phyloP scores from a whole-genome alignment of 148 eudicot species.

The Spergularia marina region DNA sequence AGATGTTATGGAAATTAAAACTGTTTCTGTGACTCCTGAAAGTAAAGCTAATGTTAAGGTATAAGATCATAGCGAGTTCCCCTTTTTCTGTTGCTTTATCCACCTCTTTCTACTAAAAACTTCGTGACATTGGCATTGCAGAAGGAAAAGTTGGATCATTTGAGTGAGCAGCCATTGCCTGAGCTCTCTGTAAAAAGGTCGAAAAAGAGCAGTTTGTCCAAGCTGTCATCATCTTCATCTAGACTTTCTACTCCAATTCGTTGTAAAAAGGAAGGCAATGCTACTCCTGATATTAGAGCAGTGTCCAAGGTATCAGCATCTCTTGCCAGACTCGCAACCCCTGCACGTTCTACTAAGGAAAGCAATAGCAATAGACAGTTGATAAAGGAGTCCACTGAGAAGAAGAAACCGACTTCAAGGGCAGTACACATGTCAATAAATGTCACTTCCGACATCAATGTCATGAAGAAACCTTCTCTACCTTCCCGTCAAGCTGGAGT shows the following conservation, averaged over 20 bases:
- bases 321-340: constrained; percentile 31
- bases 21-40: constrained; percentile 22
- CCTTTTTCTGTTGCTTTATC: not conserved
- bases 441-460: constrained; percentile 24
- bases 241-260: constrained; percentile 31
- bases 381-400: constrained; percentile 29
- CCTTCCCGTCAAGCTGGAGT: constrained; percentile 31
- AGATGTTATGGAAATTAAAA: constrained; percentile 19
- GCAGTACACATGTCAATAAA: constrained; percentile 48
- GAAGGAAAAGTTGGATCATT: constrained; percentile 32
- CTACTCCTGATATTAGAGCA: constrained; percentile 14
- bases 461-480: constrained; percentile 39
- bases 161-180: constrained; percentile 36
- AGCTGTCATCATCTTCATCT: constrained; percentile 32
- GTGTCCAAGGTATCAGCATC: constrained; percentile 36
- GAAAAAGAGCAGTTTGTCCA: constrained; percentile 29
- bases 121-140: constrained; percentile 26
- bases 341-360: constrained; percentile 33
- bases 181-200: constrained; percentile 25
- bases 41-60: constrained; percentile 34
- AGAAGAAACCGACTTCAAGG: constrained; percentile 30
- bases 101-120: constrained; percentile 5
- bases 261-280: constrained; percentile 25
- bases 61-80: not conserved
- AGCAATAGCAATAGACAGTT: constrained; percentile 22